These are phyloP conservation scores for Lathyrus aphaca DNA, from an alignment of 306 rosid genomes.

Conservation along the genomic window DNA sequence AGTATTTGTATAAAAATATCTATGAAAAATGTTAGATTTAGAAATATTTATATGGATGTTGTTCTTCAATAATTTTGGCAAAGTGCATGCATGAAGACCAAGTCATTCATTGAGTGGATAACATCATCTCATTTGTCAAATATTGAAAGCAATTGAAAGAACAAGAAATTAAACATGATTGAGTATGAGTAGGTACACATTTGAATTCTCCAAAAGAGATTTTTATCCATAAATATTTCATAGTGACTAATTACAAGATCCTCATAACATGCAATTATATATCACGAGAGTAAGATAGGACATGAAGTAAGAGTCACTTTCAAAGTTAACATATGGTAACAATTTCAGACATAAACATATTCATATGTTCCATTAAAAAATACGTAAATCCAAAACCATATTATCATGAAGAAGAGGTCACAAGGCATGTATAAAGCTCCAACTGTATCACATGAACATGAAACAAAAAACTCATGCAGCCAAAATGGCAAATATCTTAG, in stretches of 20 bases:
- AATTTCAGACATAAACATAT: background rate
- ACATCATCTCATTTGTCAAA: constrained; percentile 10
- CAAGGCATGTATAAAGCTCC: background rate
- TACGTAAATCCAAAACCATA: background rate
- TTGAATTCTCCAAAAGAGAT: constrained; percentile 32
- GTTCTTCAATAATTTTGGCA: constrained; percentile 23
- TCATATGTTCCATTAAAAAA: background rate
- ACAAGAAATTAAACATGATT: constrained; percentile 29
- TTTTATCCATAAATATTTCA: constrained; percentile 35
- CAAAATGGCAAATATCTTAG: constrained; percentile 40
- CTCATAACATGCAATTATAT: background rate
- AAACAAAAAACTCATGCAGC: background rate
- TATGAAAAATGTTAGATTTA: no score
- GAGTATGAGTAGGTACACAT: constrained; percentile 31
- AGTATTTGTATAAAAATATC: no score
- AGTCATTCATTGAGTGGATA: constrained; percentile 24
- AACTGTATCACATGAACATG: constrained; percentile 1
- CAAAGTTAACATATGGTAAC: background rate
- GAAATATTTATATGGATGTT: constrained; percentile 4
- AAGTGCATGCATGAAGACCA: constrained; percentile 39
- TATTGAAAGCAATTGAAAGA: constrained; percentile 29
- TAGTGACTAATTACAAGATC: constrained; percentile 11
- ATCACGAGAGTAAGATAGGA: background rate
- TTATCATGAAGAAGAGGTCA: background rate
- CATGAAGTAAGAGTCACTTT: background rate